Evolutionary conservation across 2,329 filamentous ascomycete genomes (phyloP).

Genomic region (Exophiala oligosperma): DNA sequence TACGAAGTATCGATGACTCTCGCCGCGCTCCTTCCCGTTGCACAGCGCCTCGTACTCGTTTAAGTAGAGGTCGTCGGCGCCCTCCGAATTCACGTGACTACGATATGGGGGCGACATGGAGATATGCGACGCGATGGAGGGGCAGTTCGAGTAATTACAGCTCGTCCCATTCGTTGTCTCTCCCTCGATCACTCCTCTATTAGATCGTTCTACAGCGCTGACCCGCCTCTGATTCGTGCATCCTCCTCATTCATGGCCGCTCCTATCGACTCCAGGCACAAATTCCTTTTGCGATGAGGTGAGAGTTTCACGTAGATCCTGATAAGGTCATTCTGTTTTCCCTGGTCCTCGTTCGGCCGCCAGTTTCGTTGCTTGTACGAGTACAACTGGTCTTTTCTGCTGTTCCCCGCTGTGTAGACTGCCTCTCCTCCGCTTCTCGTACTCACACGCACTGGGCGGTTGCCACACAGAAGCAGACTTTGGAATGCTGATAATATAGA

Average conservation of each 20-base stretch:
- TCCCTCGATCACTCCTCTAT: neutral
- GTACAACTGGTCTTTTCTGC: neutral
- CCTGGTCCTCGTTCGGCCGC: neutral
- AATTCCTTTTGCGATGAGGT: conserved; percentile 16
- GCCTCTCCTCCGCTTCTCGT: neutral
- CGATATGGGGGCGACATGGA: neutral
- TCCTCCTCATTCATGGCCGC: neutral
- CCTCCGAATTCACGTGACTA: conserved; percentile 8
- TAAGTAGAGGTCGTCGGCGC: neutral
- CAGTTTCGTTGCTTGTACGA: neutral
- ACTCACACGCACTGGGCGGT: neutral
- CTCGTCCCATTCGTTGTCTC: neutral
- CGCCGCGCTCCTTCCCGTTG: too few relatives aligned
- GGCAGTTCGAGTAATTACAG: neutral
- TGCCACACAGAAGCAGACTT: neutral
- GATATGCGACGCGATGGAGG: neutral
- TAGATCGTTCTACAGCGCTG: conserved; percentile 2
- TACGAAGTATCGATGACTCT: too few relatives aligned
- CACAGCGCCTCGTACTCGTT: too few relatives aligned
- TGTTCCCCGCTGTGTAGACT: neutral
- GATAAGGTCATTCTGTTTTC: conserved; percentile 10
- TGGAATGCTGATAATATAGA: conserved; percentile 20
- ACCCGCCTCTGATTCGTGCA: conserved; percentile 20
- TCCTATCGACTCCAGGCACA: conserved; percentile 7
- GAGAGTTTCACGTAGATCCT: conserved; percentile 12